Conservation (phyloP, 139 green algal species). For the Gonium pectorale region DNA sequence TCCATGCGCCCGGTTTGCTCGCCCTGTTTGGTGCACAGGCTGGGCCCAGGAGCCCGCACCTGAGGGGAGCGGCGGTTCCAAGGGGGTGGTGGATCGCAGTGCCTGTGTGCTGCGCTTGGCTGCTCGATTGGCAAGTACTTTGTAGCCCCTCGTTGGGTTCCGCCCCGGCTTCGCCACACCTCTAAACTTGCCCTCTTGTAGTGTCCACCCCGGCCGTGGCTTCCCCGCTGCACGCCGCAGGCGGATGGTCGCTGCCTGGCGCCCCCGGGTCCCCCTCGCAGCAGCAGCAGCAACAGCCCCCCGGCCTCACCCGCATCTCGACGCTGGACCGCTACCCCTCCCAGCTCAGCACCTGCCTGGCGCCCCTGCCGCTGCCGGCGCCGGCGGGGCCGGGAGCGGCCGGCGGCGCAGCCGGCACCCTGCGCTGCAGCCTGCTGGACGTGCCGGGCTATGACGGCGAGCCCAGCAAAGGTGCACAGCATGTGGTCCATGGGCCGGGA, state of each 20-base stretch:
- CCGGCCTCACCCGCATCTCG: background rate
- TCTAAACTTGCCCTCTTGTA: background rate
- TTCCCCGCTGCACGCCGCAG: no score
- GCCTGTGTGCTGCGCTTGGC: background rate
- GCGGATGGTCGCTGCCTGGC: background rate
- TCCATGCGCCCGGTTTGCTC: background rate
- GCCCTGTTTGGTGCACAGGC: background rate
- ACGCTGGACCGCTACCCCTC: background rate
- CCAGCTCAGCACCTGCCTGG: background rate
- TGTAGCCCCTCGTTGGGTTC: background rate
- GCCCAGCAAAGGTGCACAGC: slow-evolving; percentile 26
- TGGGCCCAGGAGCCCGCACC: background rate
- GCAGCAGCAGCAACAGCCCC: background rate
- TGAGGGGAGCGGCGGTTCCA: background rate
- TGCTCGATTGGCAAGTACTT: background rate
- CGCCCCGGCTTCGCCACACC: background rate
- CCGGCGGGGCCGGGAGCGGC: no score
- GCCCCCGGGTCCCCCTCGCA: background rate
- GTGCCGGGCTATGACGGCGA: slow-evolving; percentile 5
- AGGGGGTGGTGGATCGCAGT: background rate
- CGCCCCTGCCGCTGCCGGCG: background rate
- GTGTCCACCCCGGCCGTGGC: background rate
- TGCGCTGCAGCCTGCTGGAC: slow-evolving; percentile 3
- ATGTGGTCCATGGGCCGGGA: background rate
- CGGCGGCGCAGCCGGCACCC: background rate